Conservation (phyloP, 2,329 filamentous ascomycete species). For the Ophiostoma novo-ulmi region DNA sequence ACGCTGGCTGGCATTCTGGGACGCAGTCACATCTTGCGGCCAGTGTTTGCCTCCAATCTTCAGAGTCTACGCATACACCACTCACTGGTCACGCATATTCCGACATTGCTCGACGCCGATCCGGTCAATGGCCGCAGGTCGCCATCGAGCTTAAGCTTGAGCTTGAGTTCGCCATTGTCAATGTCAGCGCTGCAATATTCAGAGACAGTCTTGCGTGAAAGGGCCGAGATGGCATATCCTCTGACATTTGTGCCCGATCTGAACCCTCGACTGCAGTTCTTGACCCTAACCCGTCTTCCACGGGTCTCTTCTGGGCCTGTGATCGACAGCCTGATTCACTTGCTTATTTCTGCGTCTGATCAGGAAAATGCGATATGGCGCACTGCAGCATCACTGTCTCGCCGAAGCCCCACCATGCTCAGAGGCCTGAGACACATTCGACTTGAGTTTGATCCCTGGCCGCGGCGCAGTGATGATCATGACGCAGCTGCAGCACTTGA, state of each 20-base stretch:
- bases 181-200: slow-evolving; percentile 40
- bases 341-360: slow-evolving; percentile 43
- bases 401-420: slow-evolving; percentile 42
- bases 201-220: slow-evolving; percentile 42
- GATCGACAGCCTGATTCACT: slow-evolving; percentile 43
- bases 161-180: slow-evolving; percentile 28
- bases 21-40: slow-evolving; percentile 46
- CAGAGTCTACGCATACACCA: slow-evolving; percentile 53
- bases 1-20: slow-evolving; percentile 40
- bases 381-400: slow-evolving; percentile 30
- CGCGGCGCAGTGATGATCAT: slow-evolving; percentile 34
- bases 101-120: slow-evolving; percentile 39
- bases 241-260: slow-evolving; percentile 49
- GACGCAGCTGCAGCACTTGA: slow-evolving; percentile 26
- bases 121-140: slow-evolving; percentile 29
- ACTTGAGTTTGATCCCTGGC: slow-evolving; percentile 50
- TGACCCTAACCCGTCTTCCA: slow-evolving; percentile 53
- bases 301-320: slow-evolving; percentile 49
- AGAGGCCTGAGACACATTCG: slow-evolving; percentile 49
- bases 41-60: slow-evolving; percentile 50
- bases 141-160: neutral
- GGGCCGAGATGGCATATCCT: slow-evolving; percentile 45
- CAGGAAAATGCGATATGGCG: slow-evolving; percentile 42
- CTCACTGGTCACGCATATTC: slow-evolving; percentile 53
- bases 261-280: slow-evolving; percentile 50